Base-by-base conservation (phyloP, 2,329 filamentous ascomycete species). In the Botrytis elliptica region DNA sequence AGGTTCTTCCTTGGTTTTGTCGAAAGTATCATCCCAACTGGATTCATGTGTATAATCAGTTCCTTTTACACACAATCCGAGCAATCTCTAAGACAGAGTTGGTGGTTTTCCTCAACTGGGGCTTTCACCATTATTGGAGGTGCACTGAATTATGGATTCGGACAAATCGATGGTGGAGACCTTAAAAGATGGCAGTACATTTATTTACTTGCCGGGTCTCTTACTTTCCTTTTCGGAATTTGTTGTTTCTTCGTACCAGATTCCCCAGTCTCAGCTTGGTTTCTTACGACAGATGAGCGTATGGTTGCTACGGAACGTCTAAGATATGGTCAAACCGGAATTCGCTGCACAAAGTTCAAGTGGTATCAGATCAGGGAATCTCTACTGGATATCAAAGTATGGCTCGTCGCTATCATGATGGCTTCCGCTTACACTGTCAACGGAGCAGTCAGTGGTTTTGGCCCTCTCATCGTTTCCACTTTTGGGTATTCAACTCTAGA, bases 361-460 rank as follows among this genome's bases (percentile, higher is more conserved):
- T 75, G 77, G 44, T 80, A 81, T 0, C 91, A 92, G 79, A 81
- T 92, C 1, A 84, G 80, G 52, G 90, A 93, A 78, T 86, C 86
- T 0, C 25, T 89, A 0, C 76, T 86, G 2, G 91, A 92, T 77
- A 74, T 87, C 70, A 92, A 92, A 78, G 82, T 90, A 40, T 92
- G 88, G 85, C 84, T 92, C 1, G 83, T 92, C 6, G 86, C 86
- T 14, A 78, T 92, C 40, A 92, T 92, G 85, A 92, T 92, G 90
- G 89, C 88, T 1, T 88, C 89, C 0, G 90, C 90, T 75, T 92
- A 93, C 77, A 92, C 90, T 0, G 88, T 93, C 75, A 93, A 93
- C 78, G 91, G 91, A 16, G 91, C 91, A 10, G 88, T 93, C 18
- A 88, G 86, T 52, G 91, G 91, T 1, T 93, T 93, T 78, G 91